phyloP scores from a whole-genome alignment of 169 alveolate genomes.

The Plasmodium ovale region DNA sequence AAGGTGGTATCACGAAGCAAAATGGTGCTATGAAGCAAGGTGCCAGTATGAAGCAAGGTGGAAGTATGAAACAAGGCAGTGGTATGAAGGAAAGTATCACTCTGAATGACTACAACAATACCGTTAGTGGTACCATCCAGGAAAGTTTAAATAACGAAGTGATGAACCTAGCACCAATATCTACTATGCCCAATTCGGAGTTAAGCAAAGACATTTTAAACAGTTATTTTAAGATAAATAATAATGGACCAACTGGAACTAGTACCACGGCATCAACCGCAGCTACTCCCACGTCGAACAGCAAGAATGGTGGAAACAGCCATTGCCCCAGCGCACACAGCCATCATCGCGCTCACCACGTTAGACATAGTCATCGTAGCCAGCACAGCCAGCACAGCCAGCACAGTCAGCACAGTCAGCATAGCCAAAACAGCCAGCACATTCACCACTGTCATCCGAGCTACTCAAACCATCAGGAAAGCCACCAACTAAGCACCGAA shows the following conservation, averaged over 20 bases:
- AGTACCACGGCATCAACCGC: conserved; percentile 39
- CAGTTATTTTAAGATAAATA: conserved; percentile 42
- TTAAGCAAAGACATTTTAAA: conserved; percentile 29
- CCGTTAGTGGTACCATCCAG: background rate
- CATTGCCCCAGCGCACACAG: background rate
- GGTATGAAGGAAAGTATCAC: conserved; percentile 1
- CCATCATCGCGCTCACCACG: background rate
- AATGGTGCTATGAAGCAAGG: conserved; percentile 23
- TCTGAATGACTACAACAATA: conserved; percentile 22
- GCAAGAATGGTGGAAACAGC: background rate
- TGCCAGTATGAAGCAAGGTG: too few species aligned
- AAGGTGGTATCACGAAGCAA: background rate
- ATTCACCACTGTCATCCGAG: background rate
- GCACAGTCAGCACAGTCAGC: background rate
- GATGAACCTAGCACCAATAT: background rate
- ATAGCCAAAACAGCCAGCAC: background rate
- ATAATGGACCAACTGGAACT: conserved; percentile 22
- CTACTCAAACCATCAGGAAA: too few species aligned
- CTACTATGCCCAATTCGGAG: conserved; percentile 16
- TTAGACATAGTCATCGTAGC: background rate
- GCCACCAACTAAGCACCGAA: background rate
- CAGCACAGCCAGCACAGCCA: background rate
- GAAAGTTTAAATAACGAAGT: conserved; percentile 1
- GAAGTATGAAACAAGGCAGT: background rate
- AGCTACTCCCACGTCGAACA: background rate